Base-by-base conservation (phyloP, 75 land plant species). In the Pinus albicaulis region DNA sequence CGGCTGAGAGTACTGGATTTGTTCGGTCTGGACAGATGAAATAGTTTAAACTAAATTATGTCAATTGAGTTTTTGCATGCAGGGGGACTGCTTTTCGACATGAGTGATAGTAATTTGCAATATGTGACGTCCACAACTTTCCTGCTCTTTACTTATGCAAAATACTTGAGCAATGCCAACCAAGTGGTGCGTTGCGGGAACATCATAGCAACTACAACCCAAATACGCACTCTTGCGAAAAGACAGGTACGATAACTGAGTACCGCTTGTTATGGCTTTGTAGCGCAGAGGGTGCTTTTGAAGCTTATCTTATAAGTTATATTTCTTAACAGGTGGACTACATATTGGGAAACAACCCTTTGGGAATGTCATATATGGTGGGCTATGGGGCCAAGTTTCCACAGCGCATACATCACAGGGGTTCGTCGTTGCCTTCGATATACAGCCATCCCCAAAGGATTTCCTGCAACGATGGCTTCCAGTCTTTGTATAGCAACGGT, bases 281-380 rank as follows among this genome's bases (percentile, higher is more conserved):
- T 2, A 2, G 31, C 31, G 31, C 31, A 31, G 31, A 31, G 2
- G 31, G 31, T 31, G 31, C 31, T 31, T 2, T 1, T 31, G 31
- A 31, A 1, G 2, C 2, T 7, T 17, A 57, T 36, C 14, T 60
- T 76, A 38, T 80, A 79, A 31, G 76, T 80, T 76, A 80, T 31
- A 31, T 31, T 31, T 31, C 0, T 1, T 31, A 31, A 31, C 31
- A 31, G 31, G 31, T 31, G 31, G 98, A 97, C 58, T 97, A 97
- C 83, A 89, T 97, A 57, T 80, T 97, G 20, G 99, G 99, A 14
- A 88, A 92, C 81, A 97, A 97, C 73, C 95, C 98, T 69, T 80
- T 93, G 77, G 95, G 85, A 7, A 92, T 88, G 31, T 31, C 31
- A 31, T 31, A 31, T 2, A 31, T 31, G 31, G 31, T 31, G 31